These are phyloP conservation scores for Pleodorina starrii DNA, from an alignment of 139 green algal species.

Conservation along the genomic window DNA sequence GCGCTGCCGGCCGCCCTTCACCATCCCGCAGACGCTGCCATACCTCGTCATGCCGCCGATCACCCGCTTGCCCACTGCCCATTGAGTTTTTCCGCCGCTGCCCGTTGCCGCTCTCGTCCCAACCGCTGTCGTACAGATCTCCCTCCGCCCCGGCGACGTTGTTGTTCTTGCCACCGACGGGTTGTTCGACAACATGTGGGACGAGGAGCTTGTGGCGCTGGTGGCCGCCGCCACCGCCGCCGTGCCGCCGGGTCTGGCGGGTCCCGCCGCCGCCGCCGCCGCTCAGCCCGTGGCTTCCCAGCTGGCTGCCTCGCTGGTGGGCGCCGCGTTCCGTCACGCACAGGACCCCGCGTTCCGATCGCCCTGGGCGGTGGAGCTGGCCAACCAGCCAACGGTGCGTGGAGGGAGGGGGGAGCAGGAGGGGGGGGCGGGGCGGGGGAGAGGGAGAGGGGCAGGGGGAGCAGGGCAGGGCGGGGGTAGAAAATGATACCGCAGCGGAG, in stretches of 20 bases:
- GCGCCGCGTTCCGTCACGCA: constrained; percentile 4
- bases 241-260: not conserved
- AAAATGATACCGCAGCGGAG: not conserved
- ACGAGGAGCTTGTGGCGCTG: constrained; percentile 80
- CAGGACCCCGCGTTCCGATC: constrained; percentile 58
- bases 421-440: not conserved
- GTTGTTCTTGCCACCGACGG: constrained; percentile 92
- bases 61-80: no score
- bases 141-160: constrained; percentile 78
- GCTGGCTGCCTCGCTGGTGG: constrained; percentile 30
- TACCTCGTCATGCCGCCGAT: no score
- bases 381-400: constrained; percentile 31
- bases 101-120: not conserved
- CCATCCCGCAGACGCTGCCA: no score
- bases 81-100: no score
- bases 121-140: not conserved
- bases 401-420: not conserved
- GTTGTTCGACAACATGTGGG: constrained; percentile 97
- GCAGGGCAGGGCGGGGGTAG: not conserved
- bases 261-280: not conserved
- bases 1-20: no score
- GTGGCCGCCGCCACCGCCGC: constrained; percentile 42
- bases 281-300: constrained; percentile 23
- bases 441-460: not conserved
- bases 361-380: constrained; percentile 81